These are phyloP conservation scores for Testicularia cyperi DNA, from an alignment of 1,284 basidiomycete species.

Conservation along the genomic window DNA sequence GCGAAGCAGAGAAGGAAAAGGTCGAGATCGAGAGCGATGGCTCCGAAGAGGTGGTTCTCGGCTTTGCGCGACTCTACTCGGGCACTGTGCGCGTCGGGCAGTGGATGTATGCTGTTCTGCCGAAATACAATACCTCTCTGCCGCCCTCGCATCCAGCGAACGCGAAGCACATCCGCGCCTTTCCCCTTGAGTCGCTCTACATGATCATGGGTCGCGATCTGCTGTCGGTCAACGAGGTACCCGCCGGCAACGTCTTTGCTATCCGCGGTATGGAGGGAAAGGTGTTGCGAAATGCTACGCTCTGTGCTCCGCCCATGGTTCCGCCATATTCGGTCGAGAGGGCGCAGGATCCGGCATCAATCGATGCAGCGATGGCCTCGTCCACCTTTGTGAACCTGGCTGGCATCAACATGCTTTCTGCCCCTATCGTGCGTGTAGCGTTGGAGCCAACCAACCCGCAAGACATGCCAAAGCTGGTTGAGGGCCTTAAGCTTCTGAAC, in stretches of 20 bases:
- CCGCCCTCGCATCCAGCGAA: conserved; percentile 68
- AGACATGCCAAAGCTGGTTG: conserved; percentile 89
- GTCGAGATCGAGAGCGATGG: conserved; percentile 22
- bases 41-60: conserved; percentile 62
- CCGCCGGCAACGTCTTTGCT: conserved; percentile 95
- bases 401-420: conserved; percentile 57
- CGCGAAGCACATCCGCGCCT: conserved; percentile 68
- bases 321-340: conserved; percentile 21
- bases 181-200: conserved; percentile 77
- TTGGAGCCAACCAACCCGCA: conserved; percentile 79
- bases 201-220: conserved; percentile 98
- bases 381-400: conserved; percentile 50
- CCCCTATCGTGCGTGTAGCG: conserved; percentile 93
- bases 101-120: conserved; percentile 72
- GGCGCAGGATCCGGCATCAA: conserved; percentile 8
- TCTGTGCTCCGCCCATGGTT: conserved; percentile 67
- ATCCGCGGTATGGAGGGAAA: conserved; percentile 85
- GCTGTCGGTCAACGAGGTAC: conserved; percentile 76
- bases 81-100: conserved; percentile 75
- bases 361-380: conserved; percentile 13
- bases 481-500: conserved; percentile 83
- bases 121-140: conserved; percentile 79
- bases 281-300: conserved; percentile 85
- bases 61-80: conserved; percentile 91
- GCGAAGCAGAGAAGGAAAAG: conserved; percentile 58